Percentiles rank a stretch among this genome's conserved stretches.
These are phyloP conservation scores for Stephanodiscus triporus DNA, from an alignment of 108 stramenopile genomes.

Conservation along the genomic window DNA sequence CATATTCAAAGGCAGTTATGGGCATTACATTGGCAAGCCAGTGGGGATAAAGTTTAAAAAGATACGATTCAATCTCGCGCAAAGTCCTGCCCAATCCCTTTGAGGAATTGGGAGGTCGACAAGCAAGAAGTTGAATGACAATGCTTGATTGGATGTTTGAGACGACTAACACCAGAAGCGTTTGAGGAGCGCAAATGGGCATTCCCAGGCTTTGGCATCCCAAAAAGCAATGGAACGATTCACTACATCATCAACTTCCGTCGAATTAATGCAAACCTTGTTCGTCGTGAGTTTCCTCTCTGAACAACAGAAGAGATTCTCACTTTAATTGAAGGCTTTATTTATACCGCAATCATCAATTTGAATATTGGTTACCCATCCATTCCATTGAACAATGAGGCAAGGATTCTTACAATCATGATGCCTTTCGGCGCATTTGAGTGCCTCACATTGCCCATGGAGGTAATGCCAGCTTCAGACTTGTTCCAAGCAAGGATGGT, in stretches of 20 bases:
- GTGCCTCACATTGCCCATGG: no score
- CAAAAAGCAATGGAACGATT: constrained; percentile 4
- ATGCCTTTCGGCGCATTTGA: neutral
- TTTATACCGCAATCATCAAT: no score
- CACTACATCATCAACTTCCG: constrained; percentile 9
- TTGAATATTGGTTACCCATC: constrained; percentile 14
- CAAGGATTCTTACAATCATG: constrained; percentile 2
- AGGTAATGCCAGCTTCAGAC: constrained; percentile 16
- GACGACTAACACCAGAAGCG: neutral
- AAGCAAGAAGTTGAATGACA: constrained; percentile 9
- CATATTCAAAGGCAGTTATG: no score
- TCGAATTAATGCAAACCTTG: no score
- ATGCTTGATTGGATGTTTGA: neutral
- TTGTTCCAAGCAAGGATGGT: constrained; percentile 7
- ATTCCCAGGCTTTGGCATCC: neutral
- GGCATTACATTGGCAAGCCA: no score
- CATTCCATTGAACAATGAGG: neutral
- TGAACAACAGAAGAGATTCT: no score
- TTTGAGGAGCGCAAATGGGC: constrained; percentile 5
- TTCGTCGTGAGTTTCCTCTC: no score
- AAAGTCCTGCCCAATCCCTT: constrained; percentile 8
- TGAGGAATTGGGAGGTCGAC: neutral
- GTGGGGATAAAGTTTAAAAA: no score
- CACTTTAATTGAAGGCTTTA: neutral
- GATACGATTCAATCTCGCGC: no score